Evolutionary conservation across 371 early-diverging fungal species (phyloP), one percentile per base, ranked within the genome.

Genomic region (Mortierella sp.): DNA sequence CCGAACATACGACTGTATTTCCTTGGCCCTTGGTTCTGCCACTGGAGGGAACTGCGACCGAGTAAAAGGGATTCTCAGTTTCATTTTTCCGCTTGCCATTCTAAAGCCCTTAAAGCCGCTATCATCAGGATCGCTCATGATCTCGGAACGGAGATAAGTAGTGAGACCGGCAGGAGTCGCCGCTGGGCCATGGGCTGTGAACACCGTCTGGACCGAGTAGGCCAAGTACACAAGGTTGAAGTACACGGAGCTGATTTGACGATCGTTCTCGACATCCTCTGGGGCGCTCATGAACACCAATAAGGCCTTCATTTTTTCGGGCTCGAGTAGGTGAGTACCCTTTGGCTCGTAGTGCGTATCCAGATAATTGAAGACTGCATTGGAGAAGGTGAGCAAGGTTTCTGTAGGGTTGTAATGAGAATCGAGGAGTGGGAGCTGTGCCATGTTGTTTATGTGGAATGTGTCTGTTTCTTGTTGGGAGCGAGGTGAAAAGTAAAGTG

Each of bases 161-260:
- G 63, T n/a, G 31, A 70, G 54, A 14, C 70, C 70, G 3, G 70
- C 45, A 1, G 26, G 64, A 24, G 70, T 70, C 0, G 63, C 63
- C 28, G 70, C 23, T 39, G 70, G 55, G 30, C 70, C 70, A 3
- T 54, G 54, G 45, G 58, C 48, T 1, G 53, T 70, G 48, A 70
- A 70, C 0, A 63, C 50, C 28, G 70, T 70, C 64, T 70, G 43
- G 55, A 70, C 34, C 26, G 4, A 6, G n/a, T 42, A 58, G 3
- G 70, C 70, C 67, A 67, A 28, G 34, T 42, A 67, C 0, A 7
- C 6, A 1, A 24, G 28, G 23, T 54, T 49, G 27, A 59, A 59
- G 28, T 13, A 18, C 18, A 67, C 12, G 39, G 67, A 47, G 14
- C 60, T 54, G 19, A 60, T 0, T 30, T 53, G 48, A n/a, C 13